Base-by-base conservation (phyloP, 208 protist species). In the Porcisia deanei region DNA sequence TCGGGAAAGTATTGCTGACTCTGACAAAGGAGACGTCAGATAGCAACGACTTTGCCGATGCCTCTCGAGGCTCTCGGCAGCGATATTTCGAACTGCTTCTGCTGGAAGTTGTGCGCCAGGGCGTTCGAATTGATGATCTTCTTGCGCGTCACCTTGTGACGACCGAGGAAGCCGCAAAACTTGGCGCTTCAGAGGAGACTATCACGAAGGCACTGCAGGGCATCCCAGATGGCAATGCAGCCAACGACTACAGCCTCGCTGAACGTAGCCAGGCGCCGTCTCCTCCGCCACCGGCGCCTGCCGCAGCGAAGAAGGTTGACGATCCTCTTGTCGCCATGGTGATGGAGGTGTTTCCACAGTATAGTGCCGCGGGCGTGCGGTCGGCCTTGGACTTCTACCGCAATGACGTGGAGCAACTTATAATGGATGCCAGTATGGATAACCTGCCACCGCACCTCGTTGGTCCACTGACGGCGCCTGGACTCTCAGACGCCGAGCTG, bases 341-440 rank as follows among this genome's bases (percentile, higher is more conserved):
- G n/a, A 72, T 88, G 73, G 90, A 94, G 18, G 85, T 97, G 22
- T 94, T 97, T 71, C 94, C 94, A 10, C 83, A 94, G 71, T 96
- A 91, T 76, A 84, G 76, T 53, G 52, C 83, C 6, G 54, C 75
- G 1, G 90, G 91, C 54, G 81, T 96, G 1, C 77, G 85, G 25
- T 78, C 84, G 14, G 90, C 91, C 43, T 76, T 97, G 8, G 75
- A 85, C 67, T 96, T 91, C 75, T 97, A 97, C 86, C 87, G 90
- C 76, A 87, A 91, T 75, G 91, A 97, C 80, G 89, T 93, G 54
- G 89, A 97, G 83, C 94, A 96, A 66, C 88, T 97, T 79, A 95
- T 97, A 70, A 76, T 93, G 58, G 94, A 96, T 72, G 94, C 94
- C 12, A 91, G 86, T 52, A 90, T 94, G 76, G 89, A 94, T 60